Percentiles rank a stretch among this genome's conserved stretches.
These are phyloP conservation scores for Acrodontium crateriforme DNA, from an alignment of 2,329 filamentous ascomycete species.

Conservation along the genomic window DNA sequence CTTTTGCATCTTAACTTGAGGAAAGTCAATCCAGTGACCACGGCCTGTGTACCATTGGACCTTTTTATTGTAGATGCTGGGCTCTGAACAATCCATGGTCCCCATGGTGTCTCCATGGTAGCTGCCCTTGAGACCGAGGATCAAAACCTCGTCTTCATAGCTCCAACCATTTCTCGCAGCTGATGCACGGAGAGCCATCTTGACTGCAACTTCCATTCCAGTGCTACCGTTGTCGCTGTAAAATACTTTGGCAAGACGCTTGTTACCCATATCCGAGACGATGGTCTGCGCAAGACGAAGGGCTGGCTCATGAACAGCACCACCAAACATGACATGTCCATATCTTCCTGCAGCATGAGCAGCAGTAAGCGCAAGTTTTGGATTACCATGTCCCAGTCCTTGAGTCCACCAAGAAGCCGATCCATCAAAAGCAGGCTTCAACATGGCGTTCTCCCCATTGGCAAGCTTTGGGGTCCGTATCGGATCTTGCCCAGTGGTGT, in stretches of 20 bases:
- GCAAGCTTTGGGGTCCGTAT: constrained; percentile 9
- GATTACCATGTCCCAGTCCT: constrained; percentile 67
- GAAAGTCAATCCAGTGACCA: constrained; percentile 70
- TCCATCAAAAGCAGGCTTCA: constrained; percentile 62
- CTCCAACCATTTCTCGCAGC: constrained; percentile 5
- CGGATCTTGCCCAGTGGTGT: constrained; percentile 15
- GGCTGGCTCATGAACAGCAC: constrained; percentile 65
- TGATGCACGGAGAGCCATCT: constrained; percentile 63
- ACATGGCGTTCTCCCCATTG: constrained; percentile 23
- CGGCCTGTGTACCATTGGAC: constrained; percentile 75
- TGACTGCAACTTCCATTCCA: constrained; percentile 69
- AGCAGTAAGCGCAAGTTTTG: constrained; percentile 56
- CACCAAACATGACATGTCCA: constrained; percentile 79
- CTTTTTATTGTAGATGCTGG: constrained; percentile 63
- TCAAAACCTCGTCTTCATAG: constrained; percentile 36
- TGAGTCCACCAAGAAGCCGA: constrained; percentile 91
- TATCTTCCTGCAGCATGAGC: constrained; percentile 73
- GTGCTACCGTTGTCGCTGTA: constrained; percentile 78
- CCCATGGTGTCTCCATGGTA: constrained; percentile 85
- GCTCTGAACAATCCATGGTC: constrained; percentile 74
- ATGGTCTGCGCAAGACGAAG: constrained; percentile 53
- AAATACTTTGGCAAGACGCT: constrained; percentile 57
- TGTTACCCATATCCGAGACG: constrained; percentile 45
- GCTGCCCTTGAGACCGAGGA: constrained; percentile 63
- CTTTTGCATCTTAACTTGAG: constrained; percentile 50